Conservation (phyloP, 2,329 filamentous ascomycete genomes). For the Botryosphaeria dothidea region DNA sequence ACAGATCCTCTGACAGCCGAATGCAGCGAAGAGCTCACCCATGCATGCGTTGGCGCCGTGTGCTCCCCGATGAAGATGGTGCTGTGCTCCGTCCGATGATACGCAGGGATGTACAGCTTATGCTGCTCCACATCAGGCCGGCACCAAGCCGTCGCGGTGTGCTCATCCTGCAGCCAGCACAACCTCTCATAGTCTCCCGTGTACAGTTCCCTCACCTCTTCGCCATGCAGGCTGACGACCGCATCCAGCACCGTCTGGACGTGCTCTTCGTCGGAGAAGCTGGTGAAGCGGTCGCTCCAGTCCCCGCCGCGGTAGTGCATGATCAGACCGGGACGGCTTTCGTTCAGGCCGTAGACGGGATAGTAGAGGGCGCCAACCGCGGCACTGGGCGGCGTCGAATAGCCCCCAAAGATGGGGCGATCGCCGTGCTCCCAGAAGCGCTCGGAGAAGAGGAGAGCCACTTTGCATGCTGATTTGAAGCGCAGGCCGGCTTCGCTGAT, state of each 20-base stretch:
- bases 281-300: slow-evolving; percentile 4
- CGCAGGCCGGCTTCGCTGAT: slow-evolving; percentile 2
- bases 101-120: slow-evolving; percentile 1
- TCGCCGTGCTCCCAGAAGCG: neutral
- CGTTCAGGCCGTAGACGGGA: slow-evolving; percentile 1
- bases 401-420: neutral
- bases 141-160: neutral
- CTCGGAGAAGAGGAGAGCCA: neutral
- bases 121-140: slow-evolving; percentile 8
- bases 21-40: neutral
- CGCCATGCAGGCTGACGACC: neutral
- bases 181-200: slow-evolving; percentile 2
- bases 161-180: neutral
- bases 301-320: slow-evolving; percentile 13
- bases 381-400: neutral
- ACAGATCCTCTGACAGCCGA: slow-evolving; percentile 1
- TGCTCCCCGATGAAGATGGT: slow-evolving; percentile 6
- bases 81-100: neutral
- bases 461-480: slow-evolving; percentile 8
- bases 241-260: neutral
- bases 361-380: neutral
- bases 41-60: neutral
- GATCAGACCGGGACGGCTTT: neutral
- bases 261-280: slow-evolving; percentile 10
- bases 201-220: neutral